Evolutionary conservation across 2,329 filamentous ascomycete species (phyloP).

Genomic region (Pseudocercospora musae): DNA sequence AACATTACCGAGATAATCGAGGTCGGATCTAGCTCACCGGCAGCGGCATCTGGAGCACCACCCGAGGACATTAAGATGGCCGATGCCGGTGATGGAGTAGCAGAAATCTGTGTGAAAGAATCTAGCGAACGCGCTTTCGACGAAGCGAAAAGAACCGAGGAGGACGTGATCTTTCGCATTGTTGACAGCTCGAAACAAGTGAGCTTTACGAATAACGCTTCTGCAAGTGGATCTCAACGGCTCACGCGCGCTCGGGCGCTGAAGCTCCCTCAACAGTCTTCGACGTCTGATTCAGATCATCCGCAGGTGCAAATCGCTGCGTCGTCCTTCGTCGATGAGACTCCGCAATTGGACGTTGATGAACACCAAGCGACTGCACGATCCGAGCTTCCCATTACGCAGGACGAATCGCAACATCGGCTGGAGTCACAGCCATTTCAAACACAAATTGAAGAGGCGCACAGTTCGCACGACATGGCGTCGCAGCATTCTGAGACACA

Average conservation of each 20-base stretch:
- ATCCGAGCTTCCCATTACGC: conserved; percentile 20
- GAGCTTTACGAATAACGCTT: neutral
- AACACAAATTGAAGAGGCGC: conserved; percentile 1
- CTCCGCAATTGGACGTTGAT: neutral
- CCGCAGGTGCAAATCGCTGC: neutral
- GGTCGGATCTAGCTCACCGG: conserved; percentile 12
- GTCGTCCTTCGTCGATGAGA: conserved; percentile 3
- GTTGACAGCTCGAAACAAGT: neutral
- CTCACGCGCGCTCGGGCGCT: neutral
- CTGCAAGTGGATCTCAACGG: neutral
- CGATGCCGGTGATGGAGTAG: neutral
- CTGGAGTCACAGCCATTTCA: conserved; percentile 14
- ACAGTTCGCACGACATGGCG: conserved; percentile 13
- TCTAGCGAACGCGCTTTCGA: neutral
- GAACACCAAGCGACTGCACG: conserved; percentile 2
- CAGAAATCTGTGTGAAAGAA: neutral
- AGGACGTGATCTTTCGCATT: neutral
- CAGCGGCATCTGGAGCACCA: neutral
- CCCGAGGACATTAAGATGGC: neutral
- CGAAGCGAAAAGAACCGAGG: neutral
- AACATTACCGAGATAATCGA: conserved; percentile 12
- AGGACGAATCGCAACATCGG: conserved; percentile 19
- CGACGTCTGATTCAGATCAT: neutral
- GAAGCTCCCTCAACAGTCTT: neutral
- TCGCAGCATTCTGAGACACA: conserved; percentile 11